Conservation (phyloP, 2,329 filamentous ascomycete species). For the Nigrograna mackinnonii region DNA sequence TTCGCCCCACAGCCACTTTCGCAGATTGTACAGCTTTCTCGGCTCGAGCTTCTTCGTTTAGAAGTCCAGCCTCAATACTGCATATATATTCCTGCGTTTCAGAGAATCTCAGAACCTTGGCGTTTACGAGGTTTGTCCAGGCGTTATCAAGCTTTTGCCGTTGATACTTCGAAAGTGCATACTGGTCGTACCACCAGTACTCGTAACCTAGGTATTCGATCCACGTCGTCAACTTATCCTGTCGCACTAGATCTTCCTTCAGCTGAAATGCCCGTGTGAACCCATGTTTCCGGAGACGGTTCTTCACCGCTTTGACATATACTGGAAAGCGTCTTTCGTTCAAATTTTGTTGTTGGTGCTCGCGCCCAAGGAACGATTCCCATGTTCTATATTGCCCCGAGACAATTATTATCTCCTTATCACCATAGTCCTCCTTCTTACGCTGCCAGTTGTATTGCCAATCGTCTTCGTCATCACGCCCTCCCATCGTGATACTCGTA, state of each 20-base stretch:
- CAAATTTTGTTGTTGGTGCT: conserved; percentile 11
- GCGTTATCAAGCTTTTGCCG: conserved; percentile 26
- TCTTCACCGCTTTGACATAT: conserved; percentile 28
- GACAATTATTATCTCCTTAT: background rate
- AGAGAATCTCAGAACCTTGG: conserved; percentile 24
- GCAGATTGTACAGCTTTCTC: too few relatives aligned
- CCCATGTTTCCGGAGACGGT: conserved; percentile 28
- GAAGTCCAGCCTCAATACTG: background rate
- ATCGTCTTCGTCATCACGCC: conserved; percentile 1
- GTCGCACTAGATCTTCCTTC: conserved; percentile 23
- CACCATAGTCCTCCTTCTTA: background rate
- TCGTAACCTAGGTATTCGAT: conserved; percentile 44
- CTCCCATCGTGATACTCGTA: background rate
- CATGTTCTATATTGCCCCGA: conserved; percentile 1
- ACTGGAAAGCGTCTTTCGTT: conserved; percentile 21
- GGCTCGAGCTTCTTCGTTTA: too few relatives aligned
- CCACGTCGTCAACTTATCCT: conserved; percentile 44
- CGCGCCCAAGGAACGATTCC: conserved; percentile 3
- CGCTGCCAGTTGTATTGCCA: conserved; percentile 3
- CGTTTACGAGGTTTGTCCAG: conserved; percentile 39
- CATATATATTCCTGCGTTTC: conserved; percentile 28
- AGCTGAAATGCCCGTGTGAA: conserved; percentile 34
- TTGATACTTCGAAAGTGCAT: conserved; percentile 14
- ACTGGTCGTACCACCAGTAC: conserved; percentile 25
- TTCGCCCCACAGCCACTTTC: too few relatives aligned